Base-by-base conservation (phyloP, 768 basidiomycete species). In the Rubroboletus satanas region DNA sequence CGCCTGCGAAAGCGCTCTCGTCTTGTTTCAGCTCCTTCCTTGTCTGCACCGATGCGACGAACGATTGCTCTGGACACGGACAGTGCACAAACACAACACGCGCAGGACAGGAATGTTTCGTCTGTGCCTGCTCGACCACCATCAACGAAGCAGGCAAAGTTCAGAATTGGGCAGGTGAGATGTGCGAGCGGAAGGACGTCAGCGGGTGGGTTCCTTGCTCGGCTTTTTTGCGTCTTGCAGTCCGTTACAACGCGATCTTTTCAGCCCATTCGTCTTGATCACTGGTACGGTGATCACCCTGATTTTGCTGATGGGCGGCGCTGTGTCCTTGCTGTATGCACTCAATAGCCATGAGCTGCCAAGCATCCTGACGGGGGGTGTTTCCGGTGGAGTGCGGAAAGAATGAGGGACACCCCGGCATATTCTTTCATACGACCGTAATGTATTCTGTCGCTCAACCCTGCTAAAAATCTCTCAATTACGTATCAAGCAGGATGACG, bases 121-220 rank as follows among this genome's bases (percentile, higher is more conserved):
- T 73, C 0, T 82, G 82, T 56, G 66, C 71, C 4, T 83, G 80
- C 57, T 50, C 57, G 1, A 74, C 70, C 28, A 85, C 82, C 10
- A 79, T 78, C 45, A 73, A 79, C 52, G 77, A 77, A 10, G 69
- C 75, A 26, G 79, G 83, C n/a, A 67, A 83, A 66, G 82, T 78
- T 4, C 79, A 84, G 57, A 71, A 69, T 32, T 93, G 91, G 90
- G 90, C 79, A 1, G 91, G 91, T 5, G 77, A 80, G 49, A 80
- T 76, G 58, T 93, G 91, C 60, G 83, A 92, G 75, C 79, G 84
- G 59, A 84, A 83, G 71, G 91, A 93, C 64, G 73, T 93, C 45
- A 91, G 88, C 76, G 83, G 82, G 90, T 90, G 64, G 57, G 88
- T 82, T 14, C 33, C 2, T n/a, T 37, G 15, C 9, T 42, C n/a